phyloP scores from a whole-genome alignment of 306 rosid species.

The Glycine tomentella region DNA sequence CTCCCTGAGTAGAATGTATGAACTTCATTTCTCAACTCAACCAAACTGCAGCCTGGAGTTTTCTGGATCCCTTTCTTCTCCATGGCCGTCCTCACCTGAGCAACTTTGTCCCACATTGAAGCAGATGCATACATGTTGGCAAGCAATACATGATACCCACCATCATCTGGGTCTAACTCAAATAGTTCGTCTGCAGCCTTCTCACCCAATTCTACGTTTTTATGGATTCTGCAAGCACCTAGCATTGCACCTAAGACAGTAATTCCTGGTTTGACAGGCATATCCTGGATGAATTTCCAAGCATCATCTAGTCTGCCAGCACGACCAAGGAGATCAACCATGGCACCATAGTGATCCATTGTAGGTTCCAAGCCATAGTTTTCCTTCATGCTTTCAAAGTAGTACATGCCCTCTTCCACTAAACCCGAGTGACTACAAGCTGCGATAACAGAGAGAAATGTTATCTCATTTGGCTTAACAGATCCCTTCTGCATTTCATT shows the following conservation, averaged over 20 bases:
- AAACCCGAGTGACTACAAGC: constrained; percentile 92
- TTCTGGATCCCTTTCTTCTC: constrained; percentile 72
- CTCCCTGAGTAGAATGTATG: constrained; percentile 89
- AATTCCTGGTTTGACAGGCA: constrained; percentile 81
- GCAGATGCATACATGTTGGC: constrained; percentile 84
- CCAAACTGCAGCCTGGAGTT: constrained; percentile 93
- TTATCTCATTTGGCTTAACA: constrained; percentile 67
- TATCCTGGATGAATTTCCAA: constrained; percentile 79
- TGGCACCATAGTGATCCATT: constrained; percentile 91
- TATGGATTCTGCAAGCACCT: constrained; percentile 87
- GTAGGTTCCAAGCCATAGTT: constrained; percentile 72
- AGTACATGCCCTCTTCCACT: constrained; percentile 74
- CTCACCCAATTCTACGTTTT: constrained; percentile 81
- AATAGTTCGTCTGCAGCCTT: constrained; percentile 72
- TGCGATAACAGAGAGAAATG: constrained; percentile 79
- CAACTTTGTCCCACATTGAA: constrained; percentile 89
- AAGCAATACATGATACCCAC: constrained; percentile 87
- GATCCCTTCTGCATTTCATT: constrained; percentile 63
- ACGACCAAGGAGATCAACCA: constrained; percentile 92
- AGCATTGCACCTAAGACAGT: constrained; percentile 88
- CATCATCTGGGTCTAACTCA: constrained; percentile 73
- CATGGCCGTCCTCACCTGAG: constrained; percentile 75
- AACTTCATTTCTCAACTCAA: constrained; percentile 79
- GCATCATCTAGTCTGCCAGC: constrained; percentile 76
- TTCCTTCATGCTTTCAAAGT: constrained; percentile 71